Percentiles rank a stretch among this genome's conserved stretches.
Conservation (phyloP, 805 yeast genomes). For the Diddensiella santjacobensis region DNA sequence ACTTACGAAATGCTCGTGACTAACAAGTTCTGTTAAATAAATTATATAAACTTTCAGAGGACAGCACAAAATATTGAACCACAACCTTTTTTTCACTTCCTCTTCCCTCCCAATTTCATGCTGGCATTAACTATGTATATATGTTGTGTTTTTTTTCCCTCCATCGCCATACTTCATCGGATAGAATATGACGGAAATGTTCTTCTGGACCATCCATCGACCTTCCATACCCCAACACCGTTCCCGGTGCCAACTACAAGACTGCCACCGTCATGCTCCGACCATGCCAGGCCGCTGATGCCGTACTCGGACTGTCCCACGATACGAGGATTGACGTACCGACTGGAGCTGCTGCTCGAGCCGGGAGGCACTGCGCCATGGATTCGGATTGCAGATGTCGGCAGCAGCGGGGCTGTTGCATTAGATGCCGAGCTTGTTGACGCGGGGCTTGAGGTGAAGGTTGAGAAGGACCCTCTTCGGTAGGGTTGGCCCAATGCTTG, state of each 20-base stretch:
- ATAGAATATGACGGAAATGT: slow-evolving; percentile 27
- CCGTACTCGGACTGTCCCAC: slow-evolving; percentile 39
- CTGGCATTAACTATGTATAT: neutral
- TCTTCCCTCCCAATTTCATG: neutral
- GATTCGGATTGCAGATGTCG: slow-evolving; percentile 2
- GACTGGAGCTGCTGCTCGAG: neutral
- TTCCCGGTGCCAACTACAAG: slow-evolving; percentile 60
- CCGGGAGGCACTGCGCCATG: neutral
- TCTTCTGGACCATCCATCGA: slow-evolving; percentile 40
- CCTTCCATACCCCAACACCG: slow-evolving; percentile 67
- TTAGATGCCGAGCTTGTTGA: neutral
- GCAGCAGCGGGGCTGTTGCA: neutral
- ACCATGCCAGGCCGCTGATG: slow-evolving; percentile 61
- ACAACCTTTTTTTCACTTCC: neutral
- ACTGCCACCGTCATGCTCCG: slow-evolving; percentile 47
- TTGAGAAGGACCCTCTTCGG: neutral
- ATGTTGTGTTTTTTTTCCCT: neutral
- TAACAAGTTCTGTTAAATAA: too few relatives aligned
- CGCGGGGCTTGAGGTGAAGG: neutral
- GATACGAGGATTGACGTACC: neutral
- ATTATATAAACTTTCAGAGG: neutral
- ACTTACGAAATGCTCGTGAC: neutral
- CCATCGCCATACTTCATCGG: slow-evolving; percentile 21
- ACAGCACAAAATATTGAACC: too few relatives aligned
- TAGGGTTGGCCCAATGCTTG: slow-evolving; percentile 11